Evolutionary conservation across 495 filamentous ascomycete species (phyloP), one percentile per base, ranked within the genome.

Genomic region (Hypoxylon cercidicola): DNA sequence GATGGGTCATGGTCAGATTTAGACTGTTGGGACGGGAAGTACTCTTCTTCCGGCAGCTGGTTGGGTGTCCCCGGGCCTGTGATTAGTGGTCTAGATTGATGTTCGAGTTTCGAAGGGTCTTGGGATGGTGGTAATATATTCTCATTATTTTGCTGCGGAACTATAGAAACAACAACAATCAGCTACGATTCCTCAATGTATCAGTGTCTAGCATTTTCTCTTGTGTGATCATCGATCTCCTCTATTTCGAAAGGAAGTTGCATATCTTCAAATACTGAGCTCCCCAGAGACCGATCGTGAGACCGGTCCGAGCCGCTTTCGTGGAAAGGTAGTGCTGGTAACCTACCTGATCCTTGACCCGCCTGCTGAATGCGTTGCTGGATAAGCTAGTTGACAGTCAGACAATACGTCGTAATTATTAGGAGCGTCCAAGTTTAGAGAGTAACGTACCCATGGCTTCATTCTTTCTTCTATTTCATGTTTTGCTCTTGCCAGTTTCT

Each of bases 391-490:
- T 19, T 12, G 21, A 30, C 10, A 23, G 53, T 69, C 52, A 72
- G 65, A 55, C 6, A 2, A 7, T n/a, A 19, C 32, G 13, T 49
- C 7, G 8, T 52, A 4, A 20, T 16, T n/a, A 34, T n/a, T n/a
- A n/a, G 15, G 19, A 30, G 15, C 10, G 35, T 23, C 32, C 13
- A 6, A 13, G 19, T 44, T 41, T n/a, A 23, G 35, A 9, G 47
- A 32, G 7, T 6, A 23, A 67, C 79, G 64, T 70, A 81, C 78
- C 75, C 75, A 80, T 50, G 72, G 70, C 16, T 76, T 74, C 40
- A 69, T 70, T 40, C 78, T 72, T 60, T 81, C 79, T 51, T 74
- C 75, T 40, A 74, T 77, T 47, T 82, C 79, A 30, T 77, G 71
- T 23, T 74, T 72, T 3, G 77, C 75, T 34, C 78, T 55, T 19